Base-by-base conservation (phyloP, 805 yeast genomes). In the Maudiozyma barnettii region DNA sequence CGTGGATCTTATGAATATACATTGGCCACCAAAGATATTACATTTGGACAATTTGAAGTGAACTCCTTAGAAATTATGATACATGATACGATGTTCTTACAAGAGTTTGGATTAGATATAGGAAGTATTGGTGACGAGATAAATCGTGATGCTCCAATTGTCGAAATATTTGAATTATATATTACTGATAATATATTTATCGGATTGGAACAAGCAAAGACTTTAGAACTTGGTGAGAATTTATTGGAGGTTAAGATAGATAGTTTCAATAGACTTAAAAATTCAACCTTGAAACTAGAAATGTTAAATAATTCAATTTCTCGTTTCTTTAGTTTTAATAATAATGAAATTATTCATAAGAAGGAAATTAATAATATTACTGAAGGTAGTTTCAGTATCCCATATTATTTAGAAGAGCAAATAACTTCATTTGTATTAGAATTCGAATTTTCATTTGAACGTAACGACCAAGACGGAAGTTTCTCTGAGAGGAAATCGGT, bases 81-180 rank as follows among this genome's bases (percentile, higher is more conserved):
- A 7, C 60, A 59, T 2, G 53, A 49, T 16, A 62, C 65, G 1
- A 53, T 51, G 13, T 64, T 65, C 33, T 48, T 56, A 3, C 54
- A 61, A 42, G 56, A 60, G 37, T 64, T 58, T 35, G 41, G 45
- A 13, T 10, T 13, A 4, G 33, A 40, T 18, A n/a, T 10, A 9
- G 41, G 48, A 3, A 30, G 45, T 10, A 12, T 23, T 20, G 41
- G 57, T 19, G 38, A 43, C 3, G 20, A 23, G 6, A 14, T 9
- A 5, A 22, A 10, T n/a, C 2, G 9, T 12, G 14, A 16, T 5
- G 29, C 20, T 1, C 35, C 12, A 23, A 23, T 19, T n/a, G 18
- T 45, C 23, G 26, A 45, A 13, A 47, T 59, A 12, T 45, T 50
- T 31, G 61, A 57, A 12, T 47, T 60, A 2, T 58, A 48, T 38